Base-by-base conservation (phyloP, 495 filamentous ascomycete species). In the Hyphodiscus hymeniophilus region DNA sequence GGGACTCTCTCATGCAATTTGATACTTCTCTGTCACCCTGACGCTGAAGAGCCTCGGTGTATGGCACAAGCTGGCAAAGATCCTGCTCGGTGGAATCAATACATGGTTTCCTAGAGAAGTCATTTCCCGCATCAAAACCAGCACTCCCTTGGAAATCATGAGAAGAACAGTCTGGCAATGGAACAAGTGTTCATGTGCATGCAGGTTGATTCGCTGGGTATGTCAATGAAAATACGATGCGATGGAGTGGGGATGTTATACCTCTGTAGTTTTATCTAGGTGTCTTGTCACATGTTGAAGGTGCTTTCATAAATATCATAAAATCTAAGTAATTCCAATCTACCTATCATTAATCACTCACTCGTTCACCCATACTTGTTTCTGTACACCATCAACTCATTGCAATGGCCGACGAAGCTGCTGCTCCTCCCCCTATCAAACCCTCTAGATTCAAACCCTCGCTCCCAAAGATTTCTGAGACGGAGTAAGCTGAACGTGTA, bases 391-490 rank as follows among this genome's bases (percentile, higher is more conserved):
- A n/a, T n/a, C n/a, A n/a, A n/a, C n/a, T n/a, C n/a, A n/a, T n/a
- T n/a, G 3, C 45, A 21, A 4, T 23, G 13, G 16, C 45, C 4
- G 33, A 38, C 7, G 45, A 18, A 21, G 38, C 28, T 10, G 24
- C 41, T n/a, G 12, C 30, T 32, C 17, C 15, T 31, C 16, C 17
- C 20, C 22, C 18, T 23, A 20, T 34, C 30, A 42, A 43, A 13
- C 47, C 47, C 22, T 13, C 47, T 42, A 15, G 34, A 40, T 13
- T 20, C 42, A 11, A 32, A 18, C 20, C 10, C 5, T 5, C 4
- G 26, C 46, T 46, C 5, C 52, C 52, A 0, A 47, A 47, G 3
- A 55, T 47, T 3, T 50, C 46, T 15, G 52, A 47, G 16, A 55
- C 52, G 24, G 52, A 55, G 26, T 28, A 28, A 28, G 26, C 10